phyloP scores from a whole-genome alignment of 371 early-diverging fungal species.

The Mucor velutinosus region DNA sequence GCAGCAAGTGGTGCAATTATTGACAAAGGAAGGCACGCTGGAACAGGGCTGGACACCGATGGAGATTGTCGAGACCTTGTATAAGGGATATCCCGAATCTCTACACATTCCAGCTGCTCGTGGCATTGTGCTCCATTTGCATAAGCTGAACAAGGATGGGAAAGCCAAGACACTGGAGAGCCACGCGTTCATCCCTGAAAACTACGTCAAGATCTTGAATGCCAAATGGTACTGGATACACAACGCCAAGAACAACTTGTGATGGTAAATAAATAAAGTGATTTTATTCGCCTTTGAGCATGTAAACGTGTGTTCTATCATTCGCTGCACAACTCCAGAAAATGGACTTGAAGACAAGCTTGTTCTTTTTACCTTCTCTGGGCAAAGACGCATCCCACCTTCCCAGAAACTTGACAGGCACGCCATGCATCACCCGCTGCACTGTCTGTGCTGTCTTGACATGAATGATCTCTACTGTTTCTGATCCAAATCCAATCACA shows the following conservation, averaged over 20 bases:
- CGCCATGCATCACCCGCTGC: slow-evolving; percentile 42
- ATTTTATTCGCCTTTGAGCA: slow-evolving; percentile 14
- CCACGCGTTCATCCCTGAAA: slow-evolving; percentile 4
- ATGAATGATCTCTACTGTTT: slow-evolving; percentile 38
- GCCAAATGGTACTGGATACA: slow-evolving; percentile 7
- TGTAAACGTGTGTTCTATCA: slow-evolving; percentile 27
- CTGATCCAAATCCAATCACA: slow-evolving; percentile 40
- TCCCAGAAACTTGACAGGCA: slow-evolving; percentile 39
- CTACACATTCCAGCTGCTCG: slow-evolving; percentile 66
- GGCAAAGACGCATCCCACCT: slow-evolving; percentile 22
- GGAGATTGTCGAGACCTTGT: slow-evolving; percentile 67
- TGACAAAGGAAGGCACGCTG: slow-evolving; percentile 26
- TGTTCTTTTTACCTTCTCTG: slow-evolving; percentile 11
- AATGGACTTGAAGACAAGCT: slow-evolving; percentile 9
- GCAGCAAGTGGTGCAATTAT: slow-evolving; percentile 63
- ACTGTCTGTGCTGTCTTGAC: slow-evolving; percentile 28
- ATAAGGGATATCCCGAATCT: slow-evolving; percentile 61
- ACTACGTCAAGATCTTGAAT: slow-evolving; percentile 3
- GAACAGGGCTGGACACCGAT: slow-evolving; percentile 41
- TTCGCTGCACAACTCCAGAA: slow-evolving; percentile 24
- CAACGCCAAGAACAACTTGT: neutral
- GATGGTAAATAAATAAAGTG: neutral
- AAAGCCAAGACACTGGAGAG: slow-evolving; percentile 23
- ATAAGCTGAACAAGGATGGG: slow-evolving; percentile 71
- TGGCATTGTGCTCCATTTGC: slow-evolving; percentile 67